A percentile compares a stretch with the other conserved stretches of the same genome.
These are phyloP conservation scores for Physcomitrellopsis africana DNA, from an alignment of 225 moss, liverwort and hornwort species.

Conservation along the genomic window DNA sequence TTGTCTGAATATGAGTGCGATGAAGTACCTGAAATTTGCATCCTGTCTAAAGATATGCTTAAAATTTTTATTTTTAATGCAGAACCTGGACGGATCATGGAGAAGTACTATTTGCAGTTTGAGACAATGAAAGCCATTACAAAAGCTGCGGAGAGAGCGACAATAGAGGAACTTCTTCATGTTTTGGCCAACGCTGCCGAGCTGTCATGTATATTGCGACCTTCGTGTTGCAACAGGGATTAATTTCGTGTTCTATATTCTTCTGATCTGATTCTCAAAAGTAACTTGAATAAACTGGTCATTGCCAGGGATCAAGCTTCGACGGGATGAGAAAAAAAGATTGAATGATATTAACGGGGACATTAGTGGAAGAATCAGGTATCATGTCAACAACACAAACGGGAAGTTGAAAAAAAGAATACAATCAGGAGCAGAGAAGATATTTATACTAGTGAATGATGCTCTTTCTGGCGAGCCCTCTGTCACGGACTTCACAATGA, in stretches of 20 bases:
- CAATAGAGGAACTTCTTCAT: slow-evolving; percentile 66
- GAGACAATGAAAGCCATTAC: slow-evolving; percentile 95
- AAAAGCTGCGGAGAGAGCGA: slow-evolving; percentile 63
- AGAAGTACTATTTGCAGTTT: slow-evolving; percentile 89
- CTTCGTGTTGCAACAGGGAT: slow-evolving; percentile 20
- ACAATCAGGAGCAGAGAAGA: slow-evolving; percentile 83
- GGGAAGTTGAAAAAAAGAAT: slow-evolving; percentile 91
- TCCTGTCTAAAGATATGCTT: background rate
- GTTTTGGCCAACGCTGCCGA: slow-evolving; percentile 80
- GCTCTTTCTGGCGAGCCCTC: slow-evolving; percentile 89
- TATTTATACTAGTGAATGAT: slow-evolving; percentile 88
- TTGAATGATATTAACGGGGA: slow-evolving; percentile 90
- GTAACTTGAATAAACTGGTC: slow-evolving; percentile 18
- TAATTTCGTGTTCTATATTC: background rate
- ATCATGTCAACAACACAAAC: slow-evolving; percentile 65
- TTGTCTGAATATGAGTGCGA: background rate
- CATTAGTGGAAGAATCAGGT: slow-evolving; percentile 74
- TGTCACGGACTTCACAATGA: slow-evolving; percentile 80
- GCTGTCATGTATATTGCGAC: slow-evolving; percentile 63
- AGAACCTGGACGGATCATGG: slow-evolving; percentile 98
- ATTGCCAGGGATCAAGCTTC: slow-evolving; percentile 86
- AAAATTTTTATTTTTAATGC: slow-evolving; percentile 19
- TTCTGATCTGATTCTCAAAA: background rate
- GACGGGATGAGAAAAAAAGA: slow-evolving; percentile 89
- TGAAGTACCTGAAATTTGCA: background rate